Evolutionary conservation across 2,329 filamentous ascomycete genomes (phyloP), one percentile per base, ranked within the genome.

Genomic region (Cladosporium sp.): DNA sequence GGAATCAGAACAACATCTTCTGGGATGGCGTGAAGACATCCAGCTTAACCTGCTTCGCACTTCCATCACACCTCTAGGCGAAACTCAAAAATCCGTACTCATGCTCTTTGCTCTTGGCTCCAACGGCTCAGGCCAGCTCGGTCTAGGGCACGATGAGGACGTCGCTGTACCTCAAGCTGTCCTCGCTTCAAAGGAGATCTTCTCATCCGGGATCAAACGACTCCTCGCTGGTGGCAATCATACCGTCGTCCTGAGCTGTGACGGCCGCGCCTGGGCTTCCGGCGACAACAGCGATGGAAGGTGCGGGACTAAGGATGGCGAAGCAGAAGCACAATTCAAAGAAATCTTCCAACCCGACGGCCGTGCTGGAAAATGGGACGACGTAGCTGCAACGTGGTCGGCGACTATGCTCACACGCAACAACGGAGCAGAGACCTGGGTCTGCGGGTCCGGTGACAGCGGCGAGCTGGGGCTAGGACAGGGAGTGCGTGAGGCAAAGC

Each of bases 201-300:
- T n/a, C 14, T 34, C 37, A 10, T 18, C 43, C 3, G 44, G 42
- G 9, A 49, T 65, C 28, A 55, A 52, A 32, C 54, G 60, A 11
- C 74, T 85, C 22, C 71, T 66, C 42, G 77, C 88, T 7, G 92
- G 92, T 3, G 91, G 91, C 1, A 96, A 96, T 64, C 92, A 96
- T 68, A 95, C 89, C 0, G 71, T 96, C 3, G 67, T 95, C 9
- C 73, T 90, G 9, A 81, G 79, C n/a, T 64, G 73, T 3, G 66
- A 74, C 22, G 84, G 85, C 0, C 60, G 71, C 1, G 72, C 91
- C 0, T 86, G 81, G 63, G 83, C 80, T 62, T 78, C 82, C 43
- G 90, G 90, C 1, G 80, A 84, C 54, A 74, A 80, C 64, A 64
- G 58, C 7, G 71, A 76, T 59, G 71, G 72, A 5, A 71, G 77